Evolutionary conservation across 1,139 yeast genomes (phyloP), one percentile per base, ranked within the genome.

Genomic region (Candida albicans): DNA sequence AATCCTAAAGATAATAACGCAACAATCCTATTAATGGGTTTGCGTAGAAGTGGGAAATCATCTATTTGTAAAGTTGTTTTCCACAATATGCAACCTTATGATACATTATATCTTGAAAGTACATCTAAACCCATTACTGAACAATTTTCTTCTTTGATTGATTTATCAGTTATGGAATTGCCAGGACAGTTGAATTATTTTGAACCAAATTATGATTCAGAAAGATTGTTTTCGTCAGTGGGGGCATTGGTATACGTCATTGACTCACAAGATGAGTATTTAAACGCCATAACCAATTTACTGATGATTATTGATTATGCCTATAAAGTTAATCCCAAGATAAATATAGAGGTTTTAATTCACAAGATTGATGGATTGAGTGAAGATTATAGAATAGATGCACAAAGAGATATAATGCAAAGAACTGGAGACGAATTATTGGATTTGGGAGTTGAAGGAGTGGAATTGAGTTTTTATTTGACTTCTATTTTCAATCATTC

Each of bases 401-500:
- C 97, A 11, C 97, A 91, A 61, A 75, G 98, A 56, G 99, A 93
- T 61, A 93, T 93, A 41, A 90, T 90, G 89, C 97, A 91, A 64
- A 74, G 98, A 51, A 89, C 95, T 0, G 95, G 95, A 9, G 99
- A 93, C 62, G 98, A 91, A 60, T 71, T 93, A 40, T 73, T 86
- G 46, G 99, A 91, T 59, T 77, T 87, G 53, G 97, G 96, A 1
- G 71, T 91, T 35, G 96, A 89, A 58, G 95, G 95, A 14, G 96
- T 90, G 13, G 95, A 89, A 58, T 87, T 93, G 5, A 83, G 95
- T 2, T 93, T 91, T 64, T 93, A 93, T 61, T 71, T 90, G 55
- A 93, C 99, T 0, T 86, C 96, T 1, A 93, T 93, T 35, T 93
- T 91, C 62, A 98, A 93, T 64, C 97, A 91, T 62, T 87, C 96